Conservation (phyloP, 192 early-diverging fungal genomes). For the Mortierella alpina region DNA sequence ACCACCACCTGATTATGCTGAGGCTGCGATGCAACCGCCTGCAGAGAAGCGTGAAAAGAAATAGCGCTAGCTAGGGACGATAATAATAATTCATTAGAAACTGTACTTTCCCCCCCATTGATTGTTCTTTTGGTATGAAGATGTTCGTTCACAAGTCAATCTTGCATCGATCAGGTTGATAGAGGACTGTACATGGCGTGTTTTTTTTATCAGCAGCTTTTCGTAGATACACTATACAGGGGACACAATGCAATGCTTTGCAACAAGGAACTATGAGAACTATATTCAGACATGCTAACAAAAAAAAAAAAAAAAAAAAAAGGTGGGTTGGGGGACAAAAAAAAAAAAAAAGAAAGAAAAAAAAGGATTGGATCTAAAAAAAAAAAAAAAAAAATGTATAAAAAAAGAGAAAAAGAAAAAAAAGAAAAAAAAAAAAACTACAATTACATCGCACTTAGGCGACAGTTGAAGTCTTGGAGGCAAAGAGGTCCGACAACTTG, state of each 20-base stretch:
- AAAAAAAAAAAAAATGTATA: slow-evolving; percentile 1
- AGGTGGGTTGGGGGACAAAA: not conserved
- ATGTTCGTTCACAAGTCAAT: too few relatives aligned
- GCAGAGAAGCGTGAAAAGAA: slow-evolving; percentile 43
- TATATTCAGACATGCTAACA: too few relatives aligned
- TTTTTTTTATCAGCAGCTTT: too few relatives aligned
- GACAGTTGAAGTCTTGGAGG: slow-evolving; percentile 5
- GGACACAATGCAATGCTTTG: too few relatives aligned
- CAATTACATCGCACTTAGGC: not conserved
- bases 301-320: not conserved
- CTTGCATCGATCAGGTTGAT: too few relatives aligned
- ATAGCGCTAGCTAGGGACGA: too few relatives aligned
- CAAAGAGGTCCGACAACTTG: slow-evolving; percentile 28
- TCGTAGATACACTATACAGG: too few relatives aligned
- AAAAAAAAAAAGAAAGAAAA: not conserved
- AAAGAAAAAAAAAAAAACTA: not conserved
- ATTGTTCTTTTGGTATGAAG: too few relatives aligned
- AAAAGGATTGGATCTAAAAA: not conserved
- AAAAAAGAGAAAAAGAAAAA: slow-evolving; percentile 1
- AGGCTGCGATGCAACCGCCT: slow-evolving; percentile 33
- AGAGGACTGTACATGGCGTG: too few relatives aligned
- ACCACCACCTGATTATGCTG: slow-evolving; percentile 46
- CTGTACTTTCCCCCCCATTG: too few relatives aligned
- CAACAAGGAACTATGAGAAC: not conserved
- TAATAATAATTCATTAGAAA: too few relatives aligned